These are phyloP conservation scores for Rhodotorula taiwanensis DNA, from an alignment of 768 basidiomycete species.

Conservation along the genomic window DNA sequence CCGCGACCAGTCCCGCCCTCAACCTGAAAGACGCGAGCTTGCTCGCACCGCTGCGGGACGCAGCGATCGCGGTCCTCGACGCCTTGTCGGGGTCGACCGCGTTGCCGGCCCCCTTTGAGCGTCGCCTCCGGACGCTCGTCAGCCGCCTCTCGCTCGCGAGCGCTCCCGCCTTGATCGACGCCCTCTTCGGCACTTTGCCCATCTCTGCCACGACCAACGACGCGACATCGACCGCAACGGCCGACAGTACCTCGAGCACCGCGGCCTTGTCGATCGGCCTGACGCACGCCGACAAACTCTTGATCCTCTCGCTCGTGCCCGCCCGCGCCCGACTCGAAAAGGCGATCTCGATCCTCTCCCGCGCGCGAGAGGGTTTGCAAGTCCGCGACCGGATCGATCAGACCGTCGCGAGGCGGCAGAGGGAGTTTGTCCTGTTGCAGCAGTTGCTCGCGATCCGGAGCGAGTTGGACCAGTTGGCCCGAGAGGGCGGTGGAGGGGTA, in stretches of 20 bases:
- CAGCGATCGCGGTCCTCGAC: conserved; percentile 10
- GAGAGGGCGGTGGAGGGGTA: background rate
- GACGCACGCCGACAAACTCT: conserved; percentile 39
- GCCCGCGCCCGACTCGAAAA: conserved; percentile 31
- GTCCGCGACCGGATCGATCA: conserved; percentile 11
- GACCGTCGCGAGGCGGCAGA: conserved; percentile 14
- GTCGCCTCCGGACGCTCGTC: conserved; percentile 36
- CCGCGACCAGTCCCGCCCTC: background rate
- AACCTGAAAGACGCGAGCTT: background rate
- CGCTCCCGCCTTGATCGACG: conserved; percentile 40
- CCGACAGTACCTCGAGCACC: background rate
- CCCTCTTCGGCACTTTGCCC: conserved; percentile 34
- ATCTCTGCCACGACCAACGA: background rate
- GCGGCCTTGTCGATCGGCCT: conserved; percentile 29
- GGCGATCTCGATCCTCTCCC: conserved; percentile 36
- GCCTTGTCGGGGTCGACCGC: conserved; percentile 28
- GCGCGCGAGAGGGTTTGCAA: conserved; percentile 12
- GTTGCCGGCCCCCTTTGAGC: conserved; percentile 20
- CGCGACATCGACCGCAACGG: too few relatives aligned
- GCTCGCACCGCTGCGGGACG: conserved; percentile 5
- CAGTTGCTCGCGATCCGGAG: conserved; percentile 33
- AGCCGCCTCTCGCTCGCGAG: conserved; percentile 29
- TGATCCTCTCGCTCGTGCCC: conserved; percentile 39
- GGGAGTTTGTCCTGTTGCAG: conserved; percentile 27
- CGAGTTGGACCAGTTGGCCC: conserved; percentile 34